Base-by-base conservation (phyloP, 768 basidiomycete genomes). In the Leucosporidium scottii region DNA sequence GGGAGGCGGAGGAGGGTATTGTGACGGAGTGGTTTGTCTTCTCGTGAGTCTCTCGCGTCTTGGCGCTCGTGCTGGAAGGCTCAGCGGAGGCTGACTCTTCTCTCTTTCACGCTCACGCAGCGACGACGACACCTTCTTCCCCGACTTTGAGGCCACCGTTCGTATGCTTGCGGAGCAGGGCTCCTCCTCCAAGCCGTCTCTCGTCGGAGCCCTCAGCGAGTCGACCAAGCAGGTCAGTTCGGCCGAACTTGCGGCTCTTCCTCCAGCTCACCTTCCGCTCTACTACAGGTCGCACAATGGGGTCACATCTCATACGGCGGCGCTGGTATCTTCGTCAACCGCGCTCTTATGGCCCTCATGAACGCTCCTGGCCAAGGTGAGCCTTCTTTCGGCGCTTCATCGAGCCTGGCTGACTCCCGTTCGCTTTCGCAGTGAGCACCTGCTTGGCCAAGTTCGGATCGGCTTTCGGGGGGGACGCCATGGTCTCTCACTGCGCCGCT, bases 61-160 rank as follows among this genome's bases (percentile, higher is more conserved):
- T 17, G 13, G 6, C 39, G 39, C 15, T 44, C 10, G 21, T 0
- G 2, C 12, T 1, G 49, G 7, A 56, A 5, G 5, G 18, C 18
- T 56, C 18, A 28, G 20, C 31, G 20, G 1, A 31, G 4, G 13
- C 39, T 44, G 15, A 44, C 8, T 13, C 39, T 44, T 13, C 6
- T 13, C 15, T 44, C 15, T 13, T 56, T 56, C 55, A 28, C 55
- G 6, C 28, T 21, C 1, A n/a, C n/a, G n/a, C 67, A 72, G 67
- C 30, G 72, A 73, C 66, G 72, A 73, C 58, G 72, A 73, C 55
- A 73, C 72, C 13, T 73, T 73, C 66, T 73, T 63, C 55, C 72
- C 72, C 31, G 72, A 73, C 57, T 67, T 67, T n/a, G 61, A 64
- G 28, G 56, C 72, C 1, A 60, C 68, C 28, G 57, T 58, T 1